A percentile compares a stretch with the other conserved stretches of the same genome.
Evolutionary conservation across 164 flowering plant genomes (phyloP).

Genomic region (Dillenia turbinata): DNA sequence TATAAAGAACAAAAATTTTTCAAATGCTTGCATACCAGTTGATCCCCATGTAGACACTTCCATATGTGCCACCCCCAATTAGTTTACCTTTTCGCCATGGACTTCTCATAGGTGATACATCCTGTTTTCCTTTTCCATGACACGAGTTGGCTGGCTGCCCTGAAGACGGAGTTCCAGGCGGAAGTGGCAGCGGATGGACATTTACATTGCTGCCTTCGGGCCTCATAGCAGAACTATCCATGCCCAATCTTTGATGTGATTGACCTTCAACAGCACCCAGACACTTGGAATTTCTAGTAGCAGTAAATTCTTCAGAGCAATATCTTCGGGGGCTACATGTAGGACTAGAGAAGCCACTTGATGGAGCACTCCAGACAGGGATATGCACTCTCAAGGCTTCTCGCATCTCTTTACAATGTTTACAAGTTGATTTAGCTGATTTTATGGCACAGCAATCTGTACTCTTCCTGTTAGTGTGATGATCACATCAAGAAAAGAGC

Average conservation of each 20-base stretch:
- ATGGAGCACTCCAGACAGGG: constrained; percentile 57
- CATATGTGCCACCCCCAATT: constrained; percentile 95
- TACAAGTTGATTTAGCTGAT: neutral
- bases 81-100: constrained; percentile 92
- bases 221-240: constrained; percentile 26
- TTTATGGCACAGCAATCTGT: constrained; percentile 14
- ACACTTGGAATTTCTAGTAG: constrained; percentile 22
- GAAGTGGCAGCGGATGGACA: constrained; percentile 81
- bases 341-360: constrained; percentile 59
- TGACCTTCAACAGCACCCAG: constrained; percentile 44
- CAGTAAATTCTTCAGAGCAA: constrained; percentile 30
- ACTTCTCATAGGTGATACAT: constrained; percentile 29
- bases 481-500: neutral
- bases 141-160: constrained; percentile 28
- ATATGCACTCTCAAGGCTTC: constrained; percentile 19
- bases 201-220: constrained; percentile 32
- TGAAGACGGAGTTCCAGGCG: constrained; percentile 53
- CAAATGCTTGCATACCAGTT: constrained; percentile 42
- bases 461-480: constrained; percentile 13
- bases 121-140: constrained; percentile 33
- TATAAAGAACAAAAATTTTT: neutral
- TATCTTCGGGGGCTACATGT: constrained; percentile 46
- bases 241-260: constrained; percentile 28
- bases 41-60: constrained; percentile 83
- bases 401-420: no score